Percentiles rank a stretch among this genome's conserved stretches.
These are phyloP conservation scores for Phaseolus lunatus DNA, from an alignment of 306 rosid genomes.

Conservation along the genomic window DNA sequence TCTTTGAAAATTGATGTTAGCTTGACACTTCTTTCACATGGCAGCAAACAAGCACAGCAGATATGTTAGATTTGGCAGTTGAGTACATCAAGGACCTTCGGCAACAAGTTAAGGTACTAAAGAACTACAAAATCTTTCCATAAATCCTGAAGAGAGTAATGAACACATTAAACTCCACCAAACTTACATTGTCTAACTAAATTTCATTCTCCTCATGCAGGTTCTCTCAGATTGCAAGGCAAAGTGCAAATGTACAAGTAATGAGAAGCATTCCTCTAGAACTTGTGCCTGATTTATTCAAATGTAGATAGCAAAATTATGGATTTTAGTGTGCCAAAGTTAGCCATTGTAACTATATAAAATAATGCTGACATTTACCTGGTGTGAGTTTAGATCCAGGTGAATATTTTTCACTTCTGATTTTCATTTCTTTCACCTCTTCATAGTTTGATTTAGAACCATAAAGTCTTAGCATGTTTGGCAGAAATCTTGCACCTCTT, in stretches of 20 bases:
- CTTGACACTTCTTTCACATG: constrained; percentile 7
- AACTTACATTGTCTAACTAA: constrained; percentile 34
- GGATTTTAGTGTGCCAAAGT: constrained; percentile 29
- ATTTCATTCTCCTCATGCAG: constrained; percentile 57
- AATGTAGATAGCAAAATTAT: constrained; percentile 49
- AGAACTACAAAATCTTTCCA: background rate
- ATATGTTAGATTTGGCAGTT: constrained; percentile 79
- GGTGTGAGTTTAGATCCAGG: constrained; percentile 27
- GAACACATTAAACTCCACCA: constrained; percentile 23
- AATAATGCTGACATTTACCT: constrained; percentile 37
- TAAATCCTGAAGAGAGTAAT: background rate
- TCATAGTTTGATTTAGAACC: constrained; percentile 19
- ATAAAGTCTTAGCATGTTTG: constrained; percentile 21
- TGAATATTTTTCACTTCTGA: constrained; percentile 3
- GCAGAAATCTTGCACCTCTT: constrained; percentile 26
- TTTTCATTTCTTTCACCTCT: background rate
- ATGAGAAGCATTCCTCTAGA: constrained; percentile 44
- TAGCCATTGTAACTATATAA: constrained; percentile 43
- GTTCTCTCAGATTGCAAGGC: constrained; percentile 64
- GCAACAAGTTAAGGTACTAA: constrained; percentile 75
- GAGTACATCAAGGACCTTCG: constrained; percentile 82
- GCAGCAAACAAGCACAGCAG: constrained; percentile 93
- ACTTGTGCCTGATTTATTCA: constrained; percentile 42
- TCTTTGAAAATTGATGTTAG: constrained; percentile 12
- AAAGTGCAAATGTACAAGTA: constrained; percentile 72